Percentiles rank a stretch among this genome's conserved stretches.
These are phyloP conservation scores for Thamnidium elegans DNA, from an alignment of 192 early-diverging fungal genomes.

Conservation along the genomic window DNA sequence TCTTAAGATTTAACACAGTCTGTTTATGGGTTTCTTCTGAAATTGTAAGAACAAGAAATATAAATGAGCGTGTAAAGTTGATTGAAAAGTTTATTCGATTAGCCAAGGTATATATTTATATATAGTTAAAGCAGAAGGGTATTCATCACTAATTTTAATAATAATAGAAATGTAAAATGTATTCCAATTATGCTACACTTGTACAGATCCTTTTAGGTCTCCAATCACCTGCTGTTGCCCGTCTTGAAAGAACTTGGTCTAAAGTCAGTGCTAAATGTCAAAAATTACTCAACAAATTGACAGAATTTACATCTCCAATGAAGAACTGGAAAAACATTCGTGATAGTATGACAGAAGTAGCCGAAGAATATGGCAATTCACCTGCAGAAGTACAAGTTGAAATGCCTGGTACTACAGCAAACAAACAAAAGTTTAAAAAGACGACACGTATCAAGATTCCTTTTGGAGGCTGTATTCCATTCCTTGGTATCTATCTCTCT, in stretches of 20 bases:
- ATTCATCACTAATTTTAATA: not conserved
- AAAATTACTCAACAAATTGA: slow-evolving; percentile 45
- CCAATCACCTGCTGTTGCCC: slow-evolving; percentile 51
- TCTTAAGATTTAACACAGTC: slow-evolving; percentile 39
- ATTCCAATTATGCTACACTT: slow-evolving; percentile 62
- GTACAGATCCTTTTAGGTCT: slow-evolving; percentile 60
- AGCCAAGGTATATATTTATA: slow-evolving; percentile 42
- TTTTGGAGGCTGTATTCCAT: slow-evolving; percentile 58
- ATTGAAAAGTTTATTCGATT: slow-evolving; percentile 64
- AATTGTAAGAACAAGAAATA: slow-evolving; percentile 43
- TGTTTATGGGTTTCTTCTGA: slow-evolving; percentile 59
- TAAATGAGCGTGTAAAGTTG: slow-evolving; percentile 49
- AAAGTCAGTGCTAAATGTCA: slow-evolving; percentile 40
- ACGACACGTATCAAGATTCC: slow-evolving; percentile 34
- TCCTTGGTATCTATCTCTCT: slow-evolving; percentile 58
- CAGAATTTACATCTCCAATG: slow-evolving; percentile 51
- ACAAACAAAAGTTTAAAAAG: slow-evolving; percentile 23
- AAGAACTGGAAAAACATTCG: slow-evolving; percentile 59
- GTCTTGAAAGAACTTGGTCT: slow-evolving; percentile 55
- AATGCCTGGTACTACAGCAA: slow-evolving; percentile 8
- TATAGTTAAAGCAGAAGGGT: not conserved
- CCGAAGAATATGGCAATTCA: slow-evolving; percentile 52
- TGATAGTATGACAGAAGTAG: slow-evolving; percentile 52
- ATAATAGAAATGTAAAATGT: slow-evolving; percentile 52
- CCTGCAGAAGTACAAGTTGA: slow-evolving; percentile 36